Base-by-base conservation (phyloP, 768 basidiomycete genomes). In the Mrakia hoshinonis region DNA sequence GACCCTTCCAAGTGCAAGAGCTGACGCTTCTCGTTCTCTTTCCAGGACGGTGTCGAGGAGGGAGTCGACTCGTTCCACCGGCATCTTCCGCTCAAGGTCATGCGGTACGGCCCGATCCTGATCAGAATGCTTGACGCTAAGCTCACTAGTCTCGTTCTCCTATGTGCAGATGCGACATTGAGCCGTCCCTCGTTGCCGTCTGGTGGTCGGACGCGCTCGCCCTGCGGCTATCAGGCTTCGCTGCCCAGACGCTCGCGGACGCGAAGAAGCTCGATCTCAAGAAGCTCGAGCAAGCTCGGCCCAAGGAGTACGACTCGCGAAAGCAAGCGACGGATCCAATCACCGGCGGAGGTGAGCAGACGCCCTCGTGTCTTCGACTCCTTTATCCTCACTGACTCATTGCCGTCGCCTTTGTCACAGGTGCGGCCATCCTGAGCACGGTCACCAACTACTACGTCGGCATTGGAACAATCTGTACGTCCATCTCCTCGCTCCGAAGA, bases 31-130 rank as follows among this genome's bases (percentile, higher is more conserved):
- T 54, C 49, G 6, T 51, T 11, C 49, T 22, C 54, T 1, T 5
- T 34, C 18, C 55, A 86, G 85, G 79, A 85, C 58, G 85, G 85
- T 6, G 81, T 83, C 0, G 73, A 74, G 34, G 76, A 74, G 38
- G 85, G 85, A 12, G 84, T 84, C 4, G 83, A 84, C 26, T 84
- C 83, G 47, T 86, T 87, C 75, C 85, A 87, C 76, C 79, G 79
- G 52, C 86, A 87, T 76, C 78, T 87, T 22, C 86, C 86, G 0
- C 76, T 87, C 54, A 75, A 85, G 38, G 85, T 85, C 74, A 87
- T 87, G 86, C 31, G 63, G 58, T 61, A 31, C 55, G 15, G 29
- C 20, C 4, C 29, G 6, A 5, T 55, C 29, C 49, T 20, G 49
- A 20, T 20, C 20, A 20, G 5, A 6, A 9, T 10, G 10, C 49